These are phyloP conservation scores for Apiospora arundinis DNA, from an alignment of 2,329 filamentous ascomycete species.

Conservation along the genomic window DNA sequence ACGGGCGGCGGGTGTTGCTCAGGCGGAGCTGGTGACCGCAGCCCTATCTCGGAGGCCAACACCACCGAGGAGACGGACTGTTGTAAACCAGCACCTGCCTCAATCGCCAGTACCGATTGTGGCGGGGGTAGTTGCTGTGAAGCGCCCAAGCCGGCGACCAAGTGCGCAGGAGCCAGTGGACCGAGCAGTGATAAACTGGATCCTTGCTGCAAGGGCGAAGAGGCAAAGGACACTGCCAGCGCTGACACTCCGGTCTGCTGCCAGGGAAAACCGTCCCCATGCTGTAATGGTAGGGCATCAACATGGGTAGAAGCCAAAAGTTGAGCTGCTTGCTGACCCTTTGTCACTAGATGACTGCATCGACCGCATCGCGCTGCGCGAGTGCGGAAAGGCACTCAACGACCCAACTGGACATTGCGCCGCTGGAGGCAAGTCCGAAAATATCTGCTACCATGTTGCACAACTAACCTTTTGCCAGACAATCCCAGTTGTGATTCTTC, in stretches of 20 bases:
- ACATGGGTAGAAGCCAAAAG: background rate
- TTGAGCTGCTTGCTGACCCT: background rate
- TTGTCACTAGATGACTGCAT: conserved; percentile 45
- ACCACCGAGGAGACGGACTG: background rate
- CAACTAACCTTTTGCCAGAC: conserved; percentile 26
- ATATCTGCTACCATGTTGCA: background rate
- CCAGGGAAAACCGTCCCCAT: conserved; percentile 8
- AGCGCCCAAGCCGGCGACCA: background rate
- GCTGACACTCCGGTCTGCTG: background rate
- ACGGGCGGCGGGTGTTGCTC: background rate
- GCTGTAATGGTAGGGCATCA: background rate
- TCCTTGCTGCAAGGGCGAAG: background rate
- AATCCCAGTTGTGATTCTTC: conserved; percentile 20
- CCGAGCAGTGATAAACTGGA: background rate
- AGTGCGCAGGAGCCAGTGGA: background rate
- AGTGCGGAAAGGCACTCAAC: conserved; percentile 37
- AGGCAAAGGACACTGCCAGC: background rate
- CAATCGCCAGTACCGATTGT: background rate
- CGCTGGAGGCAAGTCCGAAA: background rate
- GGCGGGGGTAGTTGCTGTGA: background rate
- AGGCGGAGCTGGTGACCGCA: background rate
- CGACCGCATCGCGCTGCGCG: conserved; percentile 50
- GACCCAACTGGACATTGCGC: conserved; percentile 24
- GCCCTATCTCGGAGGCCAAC: background rate
- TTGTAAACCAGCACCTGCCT: background rate